Base-by-base conservation (phyloP, 331 rosid species). In the Cydonia oblonga region DNA sequence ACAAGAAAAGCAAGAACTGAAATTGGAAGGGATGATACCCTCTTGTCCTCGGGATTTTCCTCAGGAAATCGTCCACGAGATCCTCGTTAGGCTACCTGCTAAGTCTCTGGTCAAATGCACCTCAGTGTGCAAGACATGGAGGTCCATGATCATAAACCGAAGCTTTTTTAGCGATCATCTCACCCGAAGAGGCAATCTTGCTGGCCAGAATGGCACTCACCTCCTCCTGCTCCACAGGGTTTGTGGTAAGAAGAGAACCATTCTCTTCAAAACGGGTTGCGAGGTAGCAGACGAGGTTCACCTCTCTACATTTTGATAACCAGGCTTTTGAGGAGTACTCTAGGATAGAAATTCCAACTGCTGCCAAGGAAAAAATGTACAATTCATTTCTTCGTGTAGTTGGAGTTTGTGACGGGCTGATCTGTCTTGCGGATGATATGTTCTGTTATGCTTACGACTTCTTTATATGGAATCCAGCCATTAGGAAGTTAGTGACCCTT, bases 111-210 rank as follows among this genome's bases (percentile, higher is more conserved):
- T 82, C 23, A 71, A 40, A 67, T 82, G 28, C 70, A 75, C 66
- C 53, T 7, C 13, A 0, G 81, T 82, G 10, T 78, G 66, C 75
- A 75, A 78, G 7, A n/a, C 76, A 29, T 82, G 86, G 86, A 68
- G 44, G 13, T 59, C 72, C 3, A 67, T 75, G 35, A 71, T 82
- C 68, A 40, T 10, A n/a, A 12, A 44, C 35, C 65, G 59, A 2
- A 40, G 26, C 52, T 82, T 82, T 77, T 75, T 82, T 76, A n/a
- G 33, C 26, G 12, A 26, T 42, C 81, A 78, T 42, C 75, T 54
- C 9, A 69, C n/a, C n/a, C 46, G 5, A 14, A 58, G 19, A 19
- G 53, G 23, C 52, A n/a, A 33, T n/a, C 44, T 38, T 38, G 44
- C 44, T 38, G 44, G 14, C 44, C 44, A 38, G 44, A 38, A 38